Base-by-base conservation (phyloP, 495 filamentous ascomycete species). In the Bathelium albidoporum region DNA sequence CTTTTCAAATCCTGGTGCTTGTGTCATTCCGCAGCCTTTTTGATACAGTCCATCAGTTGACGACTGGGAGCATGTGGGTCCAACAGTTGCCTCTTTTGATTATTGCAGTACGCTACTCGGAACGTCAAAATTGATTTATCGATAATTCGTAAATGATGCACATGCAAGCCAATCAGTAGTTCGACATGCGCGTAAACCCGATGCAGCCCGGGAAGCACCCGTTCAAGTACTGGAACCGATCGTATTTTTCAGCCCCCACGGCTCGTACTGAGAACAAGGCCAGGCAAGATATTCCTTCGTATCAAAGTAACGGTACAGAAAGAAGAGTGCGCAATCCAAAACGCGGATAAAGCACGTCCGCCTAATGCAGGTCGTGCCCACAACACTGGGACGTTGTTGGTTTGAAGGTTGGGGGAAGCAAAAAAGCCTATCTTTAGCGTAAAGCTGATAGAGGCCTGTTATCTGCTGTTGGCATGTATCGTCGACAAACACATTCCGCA, bases 371-470 rank as follows among this genome's bases (percentile, higher is more conserved):
- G 10, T 10, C 2, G 9, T 16, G 24, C 24, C 49, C 49, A 55
- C 49, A 24, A 55, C 29, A 20, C 49, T 55, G 49, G 49, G 20
- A 55, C 49, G 49, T 20, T 55, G 49, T 55, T 55, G 49, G 49
- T 55, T 55, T 55, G 49, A 55, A 29, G 4, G 49, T 24, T 55
- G 49, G 29, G 49, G 9, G 29, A 29, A 26, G 20, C 20, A 55
- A 29, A 55, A 55, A 26, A 9, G 24, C 49, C 49, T 55, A 55
- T 55, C 49, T 55, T 55, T 55, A 55, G 49, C 24, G 49, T 55
- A 2, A 9, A 55, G 49, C 49, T 55, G 49, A 55, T 55, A 9
- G 20, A 55, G 24, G 22, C 44, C 12, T 22, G 20, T 18, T 24
- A n/a, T n/a, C 11, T 55, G 49, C 12, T 55, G 22, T 55, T n/a